A percentile compares a stretch with the other conserved stretches of the same genome.
These are phyloP conservation scores for Chlorella sorokiniana DNA, from an alignment of 139 green algal species.

Conservation along the genomic window DNA sequence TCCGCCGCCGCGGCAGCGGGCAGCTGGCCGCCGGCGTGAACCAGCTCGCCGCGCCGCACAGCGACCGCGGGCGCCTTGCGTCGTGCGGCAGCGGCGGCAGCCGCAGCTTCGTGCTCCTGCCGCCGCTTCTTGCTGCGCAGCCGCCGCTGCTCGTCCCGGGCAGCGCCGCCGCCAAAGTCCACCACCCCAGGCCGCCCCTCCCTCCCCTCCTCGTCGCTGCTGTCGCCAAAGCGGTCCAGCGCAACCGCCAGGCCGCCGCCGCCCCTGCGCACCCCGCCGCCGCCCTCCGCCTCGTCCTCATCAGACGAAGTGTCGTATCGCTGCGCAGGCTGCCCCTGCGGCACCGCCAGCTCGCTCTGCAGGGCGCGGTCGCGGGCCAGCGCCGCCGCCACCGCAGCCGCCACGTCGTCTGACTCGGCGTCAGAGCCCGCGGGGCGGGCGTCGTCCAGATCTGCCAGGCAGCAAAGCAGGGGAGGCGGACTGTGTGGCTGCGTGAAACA, in stretches of 20 bases:
- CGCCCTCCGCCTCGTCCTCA: neutral
- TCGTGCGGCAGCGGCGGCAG: neutral
- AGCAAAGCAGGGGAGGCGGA: neutral
- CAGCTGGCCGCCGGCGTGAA: slow-evolving; percentile 8
- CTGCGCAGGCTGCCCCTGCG: neutral
- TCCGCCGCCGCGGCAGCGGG: neutral
- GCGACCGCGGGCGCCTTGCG: neutral
- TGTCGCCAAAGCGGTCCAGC: slow-evolving; percentile 24
- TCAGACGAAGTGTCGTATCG: neutral
- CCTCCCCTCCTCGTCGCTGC: slow-evolving; percentile 18
- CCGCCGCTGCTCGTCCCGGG: neutral
- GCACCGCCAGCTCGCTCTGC: slow-evolving; percentile 20
- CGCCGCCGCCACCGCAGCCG: slow-evolving; percentile 15
- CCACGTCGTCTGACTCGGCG: slow-evolving; percentile 26
- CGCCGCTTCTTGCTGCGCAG: neutral
- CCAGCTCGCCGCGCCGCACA: slow-evolving; percentile 27
- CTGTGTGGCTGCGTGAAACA: neutral
- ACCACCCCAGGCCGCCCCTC: neutral
- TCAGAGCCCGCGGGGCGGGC: slow-evolving; percentile 13
- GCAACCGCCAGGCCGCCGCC: neutral
- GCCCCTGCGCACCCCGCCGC: neutral
- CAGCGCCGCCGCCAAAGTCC: slow-evolving; percentile 1
- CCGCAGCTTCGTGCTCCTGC: neutral
- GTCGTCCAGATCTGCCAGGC: slow-evolving; percentile 38
- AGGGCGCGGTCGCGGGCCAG: slow-evolving; percentile 20